phyloP scores from a whole-genome alignment of 2,329 filamentous ascomycete species.

The Fusarium verrucosum region DNA sequence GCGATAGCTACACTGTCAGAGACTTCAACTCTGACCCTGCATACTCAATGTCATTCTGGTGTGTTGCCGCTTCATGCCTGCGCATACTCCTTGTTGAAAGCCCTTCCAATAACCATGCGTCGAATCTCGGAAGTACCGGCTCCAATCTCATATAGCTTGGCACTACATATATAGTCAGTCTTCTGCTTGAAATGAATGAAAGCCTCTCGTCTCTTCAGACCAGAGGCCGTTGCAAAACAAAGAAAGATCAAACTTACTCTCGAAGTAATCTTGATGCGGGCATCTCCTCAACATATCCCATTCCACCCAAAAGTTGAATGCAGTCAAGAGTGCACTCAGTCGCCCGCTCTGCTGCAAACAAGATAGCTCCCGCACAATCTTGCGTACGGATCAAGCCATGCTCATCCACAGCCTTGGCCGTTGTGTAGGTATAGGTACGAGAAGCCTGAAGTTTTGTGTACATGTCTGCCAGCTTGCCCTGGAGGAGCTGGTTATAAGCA shows the following conservation, averaged over 20 bases:
- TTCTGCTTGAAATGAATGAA: constrained; percentile 29
- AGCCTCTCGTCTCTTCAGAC: background rate
- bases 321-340: constrained; percentile 88
- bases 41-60: background rate
- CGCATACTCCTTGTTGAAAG: constrained; percentile 87
- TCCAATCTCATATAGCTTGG: constrained; percentile 92
- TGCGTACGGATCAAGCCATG: constrained; percentile 78
- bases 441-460: constrained; percentile 91
- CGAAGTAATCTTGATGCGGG: constrained; percentile 85
- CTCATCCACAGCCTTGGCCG: constrained; percentile 83
- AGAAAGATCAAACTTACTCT: constrained; percentile 57
- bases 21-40: background rate
- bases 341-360: constrained; percentile 91
- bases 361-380: constrained; percentile 92
- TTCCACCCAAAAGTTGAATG: constrained; percentile 92
- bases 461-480: constrained; percentile 96
- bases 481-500: constrained; percentile 90
- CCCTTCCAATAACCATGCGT: constrained; percentile 91
- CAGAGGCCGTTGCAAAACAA: background rate
- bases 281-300: constrained; percentile 97
- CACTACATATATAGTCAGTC: constrained; percentile 54
- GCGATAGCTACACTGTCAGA: constrained; percentile 13
- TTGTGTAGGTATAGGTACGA: constrained; percentile 86
- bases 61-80: constrained; percentile 38
- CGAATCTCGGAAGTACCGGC: constrained; percentile 95